Base-by-base conservation (phyloP, 768 basidiomycete genomes). In the Phaeotremella skinneri region DNA sequence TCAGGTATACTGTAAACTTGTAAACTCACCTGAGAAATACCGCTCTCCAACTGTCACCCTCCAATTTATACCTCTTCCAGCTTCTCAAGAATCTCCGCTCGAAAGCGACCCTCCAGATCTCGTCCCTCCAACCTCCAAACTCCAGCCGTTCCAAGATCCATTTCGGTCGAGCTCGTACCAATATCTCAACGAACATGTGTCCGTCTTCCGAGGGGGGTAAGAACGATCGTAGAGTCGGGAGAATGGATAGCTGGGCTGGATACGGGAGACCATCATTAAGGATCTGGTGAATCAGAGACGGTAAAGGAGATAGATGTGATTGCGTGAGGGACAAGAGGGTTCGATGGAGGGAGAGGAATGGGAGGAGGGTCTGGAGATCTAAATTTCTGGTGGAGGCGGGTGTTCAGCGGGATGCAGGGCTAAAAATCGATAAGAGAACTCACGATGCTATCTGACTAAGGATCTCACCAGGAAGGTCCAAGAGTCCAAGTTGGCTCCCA, bases 61-160 rank as follows among this genome's bases (percentile, higher is more conserved):
- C 63, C 21, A 51, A 53, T 37, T 67, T 66, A 49, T 64, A 70
- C 34, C 69, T 61, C 58, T 58, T 67, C 75, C 75, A 76, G 53
- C 69, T 70, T 0, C 61, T 61, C 48, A 76, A 48, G 52, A 76
- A 76, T 41, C 75, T 49, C 25, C 62, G 55, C 52, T 65, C 55
- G 56, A 68, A 74, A 5, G 66, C 68, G 49, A 74, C 66, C 47
- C 66, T 55, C 75, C 75, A 76, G 3, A 70, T 42, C 2, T 17
- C 9, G 3, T 73, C 69, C 25, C 52, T 31, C 64, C 73, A 67
- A 31, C 63, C 42, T 1, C 64, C 63, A 14, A 66, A 27, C 50
- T 68, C 65, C 37, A 76, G 54, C 26, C 63, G 29, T 47, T 76
- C 75, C 31, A 74, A 34, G 1, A 76, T 67, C 71, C 71, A 76